phyloP scores from a whole-genome alignment of 1,139 yeast species.

The Candida anutae region DNA sequence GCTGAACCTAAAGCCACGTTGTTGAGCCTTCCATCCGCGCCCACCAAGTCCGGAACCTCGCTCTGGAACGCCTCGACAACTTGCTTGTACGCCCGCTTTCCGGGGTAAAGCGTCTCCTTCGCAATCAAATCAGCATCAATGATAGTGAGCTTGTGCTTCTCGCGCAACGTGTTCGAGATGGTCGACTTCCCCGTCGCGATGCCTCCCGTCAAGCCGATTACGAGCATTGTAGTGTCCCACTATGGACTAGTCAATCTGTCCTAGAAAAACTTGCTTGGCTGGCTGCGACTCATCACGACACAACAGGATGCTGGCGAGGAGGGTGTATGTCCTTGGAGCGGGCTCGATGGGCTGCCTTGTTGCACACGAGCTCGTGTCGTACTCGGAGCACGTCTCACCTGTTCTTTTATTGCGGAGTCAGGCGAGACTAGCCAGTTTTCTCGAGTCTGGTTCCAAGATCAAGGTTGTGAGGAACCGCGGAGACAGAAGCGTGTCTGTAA shows the following conservation, averaged over 20 bases:
- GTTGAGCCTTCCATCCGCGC: conserved; percentile 32
- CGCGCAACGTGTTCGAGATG: conserved; percentile 54
- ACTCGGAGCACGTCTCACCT: conserved; percentile 19
- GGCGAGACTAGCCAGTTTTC: conserved; percentile 30
- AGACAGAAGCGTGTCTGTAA: conserved; percentile 10
- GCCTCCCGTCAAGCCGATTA: conserved; percentile 93
- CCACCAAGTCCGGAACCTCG: conserved; percentile 47
- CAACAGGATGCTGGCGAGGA: conserved; percentile 8
- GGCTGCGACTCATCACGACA: too few relatives aligned
- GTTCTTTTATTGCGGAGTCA: conserved; percentile 35
- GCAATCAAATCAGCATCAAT: conserved; percentile 92
- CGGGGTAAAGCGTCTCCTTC: conserved; percentile 76
- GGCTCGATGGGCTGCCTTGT: conserved; percentile 37
- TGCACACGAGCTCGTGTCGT: conserved; percentile 30
- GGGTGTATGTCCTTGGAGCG: conserved; percentile 34
- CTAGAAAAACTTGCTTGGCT: too few relatives aligned
- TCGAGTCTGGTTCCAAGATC: conserved; percentile 28
- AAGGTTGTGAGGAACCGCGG: conserved; percentile 15
- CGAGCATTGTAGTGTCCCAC: conserved; percentile 52
- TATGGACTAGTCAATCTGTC: too few relatives aligned
- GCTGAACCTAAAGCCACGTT: conserved; percentile 70
- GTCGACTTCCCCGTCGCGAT: conserved; percentile 95
- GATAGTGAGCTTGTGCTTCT: conserved; percentile 47
- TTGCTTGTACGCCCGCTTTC: conserved; percentile 57
- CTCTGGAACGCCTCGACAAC: conserved; percentile 55